Evolutionary conservation across 192 early-diverging fungal genomes (phyloP).

Genomic region (Phycomyces blakesleeanus): DNA sequence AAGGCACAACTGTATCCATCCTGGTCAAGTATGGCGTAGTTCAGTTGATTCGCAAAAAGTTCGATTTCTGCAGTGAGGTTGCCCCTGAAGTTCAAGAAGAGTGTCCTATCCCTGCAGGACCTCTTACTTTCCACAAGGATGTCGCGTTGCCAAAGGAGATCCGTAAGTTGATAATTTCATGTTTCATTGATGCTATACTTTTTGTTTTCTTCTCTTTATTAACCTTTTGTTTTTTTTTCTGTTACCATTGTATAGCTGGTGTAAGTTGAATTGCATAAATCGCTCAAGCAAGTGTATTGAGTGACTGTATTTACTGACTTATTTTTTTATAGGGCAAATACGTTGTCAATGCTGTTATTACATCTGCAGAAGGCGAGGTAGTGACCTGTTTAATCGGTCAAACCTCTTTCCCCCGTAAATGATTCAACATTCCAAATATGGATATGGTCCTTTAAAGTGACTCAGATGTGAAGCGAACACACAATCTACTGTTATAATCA

Average conservation of each 20-base stretch:
- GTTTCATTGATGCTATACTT: too few relatives aligned
- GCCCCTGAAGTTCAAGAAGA: slow-evolving; percentile 39
- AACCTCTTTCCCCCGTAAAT: slow-evolving; percentile 34
- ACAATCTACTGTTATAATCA: too few relatives aligned
- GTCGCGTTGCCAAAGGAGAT: slow-evolving; percentile 55
- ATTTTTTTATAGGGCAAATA: slow-evolving; percentile 47
- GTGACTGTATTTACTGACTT: background rate
- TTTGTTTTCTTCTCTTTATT: background rate
- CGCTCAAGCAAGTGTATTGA: too few relatives aligned
- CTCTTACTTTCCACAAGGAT: slow-evolving; percentile 33
- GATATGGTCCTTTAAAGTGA: too few relatives aligned
- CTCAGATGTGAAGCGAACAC: too few relatives aligned
- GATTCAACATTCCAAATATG: too few relatives aligned
- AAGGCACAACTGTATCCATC: slow-evolving; percentile 44
- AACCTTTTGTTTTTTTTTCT: slow-evolving; percentile 8
- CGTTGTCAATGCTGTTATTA: slow-evolving; percentile 41
- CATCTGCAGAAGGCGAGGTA: slow-evolving; percentile 31
- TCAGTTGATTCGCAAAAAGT: slow-evolving; percentile 39
- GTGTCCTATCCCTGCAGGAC: slow-evolving; percentile 46
- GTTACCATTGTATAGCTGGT: background rate
- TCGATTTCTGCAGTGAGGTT: slow-evolving; percentile 52
- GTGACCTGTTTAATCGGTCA: slow-evolving; percentile 46
- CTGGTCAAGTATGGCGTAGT: slow-evolving; percentile 47
- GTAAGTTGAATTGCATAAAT: too few relatives aligned
- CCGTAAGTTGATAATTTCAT: too few relatives aligned